Evolutionary conservation across 345 rosid genomes (phyloP), one percentile per base, ranked within the genome.

Genomic region (Eucalyptus virginea): DNA sequence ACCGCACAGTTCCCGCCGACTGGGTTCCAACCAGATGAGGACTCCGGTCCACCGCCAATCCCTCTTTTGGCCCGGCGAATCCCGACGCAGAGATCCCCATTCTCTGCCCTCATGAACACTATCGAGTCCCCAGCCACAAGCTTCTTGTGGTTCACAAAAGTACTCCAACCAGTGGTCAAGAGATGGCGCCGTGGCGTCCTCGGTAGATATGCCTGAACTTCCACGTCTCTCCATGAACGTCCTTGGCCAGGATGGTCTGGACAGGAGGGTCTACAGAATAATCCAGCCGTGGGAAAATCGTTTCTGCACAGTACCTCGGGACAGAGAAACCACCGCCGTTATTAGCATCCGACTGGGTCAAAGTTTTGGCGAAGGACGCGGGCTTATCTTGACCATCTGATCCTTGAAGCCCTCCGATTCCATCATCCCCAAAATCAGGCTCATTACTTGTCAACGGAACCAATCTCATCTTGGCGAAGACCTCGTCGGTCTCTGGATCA

Each of bases 321-420:
- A 96, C 98, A 3, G 98, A 96, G 90, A 96, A 96, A 8, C 98
- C 97, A 5, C 98, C 98, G 23, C 98, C 98, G 85, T 96, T 96
- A 90, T 96, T 96, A 11, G 98, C 98, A 91, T 96, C 98, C 4
- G 98, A 96, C 58, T 95, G 96, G 34, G 96, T 96, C 91, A 96
- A 89, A 21, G 96, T 95, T 91, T 96, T 96, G 9, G 97, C 98
- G 90, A 96, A 96, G 26, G 96, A 96, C 44, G 96, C 94, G 12
- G 96, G 96, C 87, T 94, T 96, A 87, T 95, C 96, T 52, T 91
- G 94, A n/a, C 93, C 93, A 86, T 94, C 95, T 32, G 90, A 88
- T 32, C 94, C 94, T 87, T 23, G 90, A 89, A 87, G 90, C 48
- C 93, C 93, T 50, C 92, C 94, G 88, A 88, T 87, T 26, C 89